Evolutionary conservation across 495 filamentous ascomycete genomes (phyloP).

Genomic region (Parathielavia appendiculata): DNA sequence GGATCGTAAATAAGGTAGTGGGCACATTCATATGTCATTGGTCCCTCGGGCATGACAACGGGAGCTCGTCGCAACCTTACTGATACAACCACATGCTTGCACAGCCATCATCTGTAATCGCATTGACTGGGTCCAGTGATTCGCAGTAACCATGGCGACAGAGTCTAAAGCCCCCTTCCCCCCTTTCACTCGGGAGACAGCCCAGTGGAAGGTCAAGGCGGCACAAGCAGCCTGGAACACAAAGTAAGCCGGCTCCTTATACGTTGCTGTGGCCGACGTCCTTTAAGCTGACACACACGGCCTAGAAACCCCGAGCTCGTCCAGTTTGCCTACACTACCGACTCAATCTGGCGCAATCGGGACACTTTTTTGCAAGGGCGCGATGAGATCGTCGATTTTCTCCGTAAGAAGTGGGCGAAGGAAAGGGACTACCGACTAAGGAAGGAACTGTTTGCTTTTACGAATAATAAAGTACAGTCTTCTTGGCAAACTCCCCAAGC

Average conservation of each 20-base stretch:
- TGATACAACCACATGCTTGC: too few species aligned
- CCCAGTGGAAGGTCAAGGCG: conserved; percentile 73
- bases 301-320: conserved; percentile 58
- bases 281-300: not conserved
- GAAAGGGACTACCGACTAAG: conserved; percentile 72
- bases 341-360: conserved; percentile 81
- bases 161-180: conserved; percentile 50
- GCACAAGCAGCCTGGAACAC: conserved; percentile 87
- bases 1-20: too few species aligned
- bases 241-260: conserved; percentile 40
- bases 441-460: conserved; percentile 82
- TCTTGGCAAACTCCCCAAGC: too few species aligned
- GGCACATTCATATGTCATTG: too few species aligned
- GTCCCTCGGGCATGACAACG: too few species aligned
- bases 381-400: conserved; percentile 62
- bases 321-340: conserved; percentile 66
- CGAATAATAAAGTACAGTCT: conserved; percentile 48
- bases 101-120: too few species aligned
- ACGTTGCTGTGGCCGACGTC: too few species aligned
- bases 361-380: conserved; percentile 65
- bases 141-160: conserved; percentile 17
- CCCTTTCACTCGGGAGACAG: conserved; percentile 75
- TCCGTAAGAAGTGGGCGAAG: conserved; percentile 70
- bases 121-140: too few species aligned
- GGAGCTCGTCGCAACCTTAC: too few species aligned